phyloP scores from a whole-genome alignment of 106 monocot species.

The Apostasia shenzhenica region DNA sequence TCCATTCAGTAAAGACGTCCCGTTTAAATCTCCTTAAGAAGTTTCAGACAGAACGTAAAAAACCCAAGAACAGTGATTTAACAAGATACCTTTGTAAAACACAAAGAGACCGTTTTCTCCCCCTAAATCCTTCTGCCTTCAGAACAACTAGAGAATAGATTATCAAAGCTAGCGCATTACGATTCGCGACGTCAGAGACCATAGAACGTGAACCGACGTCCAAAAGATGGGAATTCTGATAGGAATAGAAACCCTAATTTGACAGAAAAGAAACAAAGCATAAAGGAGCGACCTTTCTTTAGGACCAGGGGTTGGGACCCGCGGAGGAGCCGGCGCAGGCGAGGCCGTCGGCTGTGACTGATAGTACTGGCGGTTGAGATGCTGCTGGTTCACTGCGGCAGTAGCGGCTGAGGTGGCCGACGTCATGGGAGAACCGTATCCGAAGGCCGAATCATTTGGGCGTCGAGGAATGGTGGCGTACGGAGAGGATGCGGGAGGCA shows the following conservation, averaged over 20 bases:
- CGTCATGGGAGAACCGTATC: constrained; percentile 6
- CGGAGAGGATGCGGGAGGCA: constrained; percentile 21
- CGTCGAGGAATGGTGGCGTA: constrained; percentile 25
- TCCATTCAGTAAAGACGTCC: too few relatives aligned
- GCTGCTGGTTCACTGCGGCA: constrained; percentile 5
- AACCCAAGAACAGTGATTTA: too few relatives aligned
- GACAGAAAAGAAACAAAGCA: not conserved
- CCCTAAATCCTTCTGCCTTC: not conserved
- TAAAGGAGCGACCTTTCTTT: constrained; percentile 43
- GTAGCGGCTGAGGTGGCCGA: constrained; percentile 4
- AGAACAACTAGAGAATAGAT: not conserved
- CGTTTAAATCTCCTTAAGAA: too few relatives aligned
- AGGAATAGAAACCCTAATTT: not conserved
- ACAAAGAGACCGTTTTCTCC: too few relatives aligned
- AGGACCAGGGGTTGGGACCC: constrained; percentile 9
- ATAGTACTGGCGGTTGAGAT: not conserved
- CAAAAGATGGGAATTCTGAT: not conserved
- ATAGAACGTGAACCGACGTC: not conserved
- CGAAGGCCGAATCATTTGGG: constrained; percentile 7
- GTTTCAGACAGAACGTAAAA: too few relatives aligned
- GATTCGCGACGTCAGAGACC: not conserved
- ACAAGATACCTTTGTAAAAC: too few relatives aligned
- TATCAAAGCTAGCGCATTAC: not conserved
- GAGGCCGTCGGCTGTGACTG: constrained; percentile 1
- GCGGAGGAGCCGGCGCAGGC: constrained; percentile 3